Percentiles rank a stretch among this genome's conserved stretches.
Conservation (phyloP, 768 basidiomycete species). For the Leccinum obscurum region DNA sequence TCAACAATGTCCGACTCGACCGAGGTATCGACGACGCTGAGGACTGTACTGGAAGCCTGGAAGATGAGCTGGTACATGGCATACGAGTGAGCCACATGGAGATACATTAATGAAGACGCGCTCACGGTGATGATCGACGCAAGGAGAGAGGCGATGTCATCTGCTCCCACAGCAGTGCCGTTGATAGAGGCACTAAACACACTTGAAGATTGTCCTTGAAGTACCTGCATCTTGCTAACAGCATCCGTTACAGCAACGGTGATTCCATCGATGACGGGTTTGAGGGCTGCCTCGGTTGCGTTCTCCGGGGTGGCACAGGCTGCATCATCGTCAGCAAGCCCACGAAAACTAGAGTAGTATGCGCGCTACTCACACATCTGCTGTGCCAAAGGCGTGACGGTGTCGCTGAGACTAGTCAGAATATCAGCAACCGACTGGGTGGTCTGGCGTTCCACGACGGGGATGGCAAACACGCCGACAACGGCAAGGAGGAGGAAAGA, state of each 20-base stretch:
- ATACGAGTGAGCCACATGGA: no score
- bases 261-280: constrained; percentile 9
- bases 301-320: constrained; percentile 12
- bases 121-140: constrained; percentile 3
- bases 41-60: not conserved
- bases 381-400: constrained; percentile 10
- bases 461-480: constrained; percentile 11
- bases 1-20: not conserved
- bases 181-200: constrained; percentile 10
- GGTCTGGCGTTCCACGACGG: constrained; percentile 8
- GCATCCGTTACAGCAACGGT: constrained; percentile 6
- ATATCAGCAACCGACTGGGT: constrained; percentile 7
- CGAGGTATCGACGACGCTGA: constrained; percentile 6
- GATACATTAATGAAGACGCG: not conserved
- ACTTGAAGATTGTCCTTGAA: constrained; percentile 3
- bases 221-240: constrained; percentile 3
- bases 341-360: constrained; percentile 7
- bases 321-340: not conserved
- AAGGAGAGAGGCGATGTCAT: constrained; percentile 11
- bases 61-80: constrained; percentile 12
- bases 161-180: not conserved
- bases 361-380: constrained; percentile 7
- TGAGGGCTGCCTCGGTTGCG: constrained; percentile 11
- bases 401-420: constrained; percentile 2
- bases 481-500: constrained; percentile 9